Evolutionary conservation across 805 yeast species (phyloP).

Genomic region (Metschnikowia drakensbergensis): DNA sequence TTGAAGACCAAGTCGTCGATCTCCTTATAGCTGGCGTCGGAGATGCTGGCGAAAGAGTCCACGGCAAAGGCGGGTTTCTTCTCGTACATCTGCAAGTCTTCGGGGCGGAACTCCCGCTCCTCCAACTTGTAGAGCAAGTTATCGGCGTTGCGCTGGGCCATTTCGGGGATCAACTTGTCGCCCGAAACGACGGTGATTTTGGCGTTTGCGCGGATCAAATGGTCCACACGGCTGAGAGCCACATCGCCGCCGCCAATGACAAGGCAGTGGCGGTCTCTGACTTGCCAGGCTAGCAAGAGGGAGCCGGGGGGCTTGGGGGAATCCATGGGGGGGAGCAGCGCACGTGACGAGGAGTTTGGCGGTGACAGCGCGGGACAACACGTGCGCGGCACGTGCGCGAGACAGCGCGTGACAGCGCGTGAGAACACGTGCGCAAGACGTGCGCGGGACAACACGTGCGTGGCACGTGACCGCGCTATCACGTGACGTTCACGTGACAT

Average conservation of each 20-base stretch:
- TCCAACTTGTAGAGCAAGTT: slow-evolving; percentile 44
- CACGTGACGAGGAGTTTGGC: too few relatives aligned
- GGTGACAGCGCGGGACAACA: too few relatives aligned
- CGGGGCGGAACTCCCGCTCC: slow-evolving; percentile 41
- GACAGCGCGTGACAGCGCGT: too few relatives aligned
- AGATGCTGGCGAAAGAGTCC: slow-evolving; percentile 10
- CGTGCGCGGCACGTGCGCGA: too few relatives aligned
- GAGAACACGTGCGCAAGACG: too few relatives aligned
- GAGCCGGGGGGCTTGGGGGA: slow-evolving; percentile 29
- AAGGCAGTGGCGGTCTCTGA: slow-evolving; percentile 57
- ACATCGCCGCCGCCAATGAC: slow-evolving; percentile 80
- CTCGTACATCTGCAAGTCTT: slow-evolving; percentile 52
- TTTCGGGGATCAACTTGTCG: slow-evolving; percentile 27
- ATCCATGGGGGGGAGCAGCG: not conserved
- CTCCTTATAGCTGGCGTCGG: slow-evolving; percentile 19
- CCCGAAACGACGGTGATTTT: slow-evolving; percentile 60
- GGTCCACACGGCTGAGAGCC: slow-evolving; percentile 65
- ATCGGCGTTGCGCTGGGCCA: slow-evolving; percentile 22
- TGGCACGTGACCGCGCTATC: too few relatives aligned
- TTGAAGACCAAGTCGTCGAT: slow-evolving; percentile 33
- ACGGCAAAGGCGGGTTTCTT: slow-evolving; percentile 13
- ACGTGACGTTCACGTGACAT: too few relatives aligned
- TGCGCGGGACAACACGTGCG: too few relatives aligned
- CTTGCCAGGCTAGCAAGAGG: slow-evolving; percentile 71
- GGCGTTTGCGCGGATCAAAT: slow-evolving; percentile 67